Evolutionary conservation across 148 eudicot species (phyloP).

Genomic region (Pouteria glomerata): DNA sequence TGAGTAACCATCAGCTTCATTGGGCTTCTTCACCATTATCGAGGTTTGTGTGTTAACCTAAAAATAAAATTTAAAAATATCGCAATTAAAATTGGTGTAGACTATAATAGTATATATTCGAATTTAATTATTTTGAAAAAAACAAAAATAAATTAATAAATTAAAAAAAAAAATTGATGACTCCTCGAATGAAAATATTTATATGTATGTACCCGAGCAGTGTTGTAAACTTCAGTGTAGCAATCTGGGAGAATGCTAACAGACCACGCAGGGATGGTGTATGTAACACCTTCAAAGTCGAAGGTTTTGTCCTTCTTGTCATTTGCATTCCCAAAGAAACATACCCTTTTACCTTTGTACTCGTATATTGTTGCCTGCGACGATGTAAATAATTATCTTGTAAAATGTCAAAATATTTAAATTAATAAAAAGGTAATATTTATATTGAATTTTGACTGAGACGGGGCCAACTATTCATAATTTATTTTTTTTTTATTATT

Average conservation of each 20-base stretch:
- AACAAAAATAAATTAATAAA: not conserved
- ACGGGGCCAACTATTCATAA: too few relatives aligned
- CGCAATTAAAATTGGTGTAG: too few relatives aligned
- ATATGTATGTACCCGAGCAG: slow-evolving; percentile 25
- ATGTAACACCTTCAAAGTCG: slow-evolving; percentile 22
- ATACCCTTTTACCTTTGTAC: slow-evolving; percentile 14
- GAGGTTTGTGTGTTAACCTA: slow-evolving; percentile 26
- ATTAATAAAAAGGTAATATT: too few relatives aligned
- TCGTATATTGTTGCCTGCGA: slow-evolving; percentile 30
- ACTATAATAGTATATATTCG: not conserved
- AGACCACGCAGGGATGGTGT: slow-evolving; percentile 49
- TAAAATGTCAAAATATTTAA: too few relatives aligned
- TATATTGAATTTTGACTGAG: too few relatives aligned
- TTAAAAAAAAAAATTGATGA: not conserved
- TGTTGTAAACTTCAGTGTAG: slow-evolving; percentile 33
- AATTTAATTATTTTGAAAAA: not conserved
- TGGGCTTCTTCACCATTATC: slow-evolving; percentile 14
- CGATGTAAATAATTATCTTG: not conserved
- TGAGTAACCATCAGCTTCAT: not conserved
- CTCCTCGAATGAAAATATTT: not conserved
- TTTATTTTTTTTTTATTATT: too few relatives aligned
- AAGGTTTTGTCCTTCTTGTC: slow-evolving; percentile 12
- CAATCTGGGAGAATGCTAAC: slow-evolving; percentile 47
- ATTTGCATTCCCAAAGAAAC: slow-evolving; percentile 39
- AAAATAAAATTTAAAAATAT: not conserved